Conservation (phyloP, 345 rosid species). For the Sapria himalayana region DNA sequence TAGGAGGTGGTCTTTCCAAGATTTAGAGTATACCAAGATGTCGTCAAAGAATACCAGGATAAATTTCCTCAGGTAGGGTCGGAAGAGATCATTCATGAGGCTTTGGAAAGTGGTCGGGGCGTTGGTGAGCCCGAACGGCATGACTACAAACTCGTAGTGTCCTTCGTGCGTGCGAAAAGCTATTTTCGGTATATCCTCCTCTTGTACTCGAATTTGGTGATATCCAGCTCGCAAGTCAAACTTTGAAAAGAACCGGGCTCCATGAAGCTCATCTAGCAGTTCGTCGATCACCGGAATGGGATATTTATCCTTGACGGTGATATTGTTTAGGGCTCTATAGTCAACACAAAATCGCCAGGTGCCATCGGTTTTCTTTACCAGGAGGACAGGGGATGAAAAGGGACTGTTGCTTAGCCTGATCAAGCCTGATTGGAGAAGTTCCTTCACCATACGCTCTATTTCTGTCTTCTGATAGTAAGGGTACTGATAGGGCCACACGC, state of each 20-base stretch:
- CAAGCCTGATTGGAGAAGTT: neutral
- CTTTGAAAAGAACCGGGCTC: neutral
- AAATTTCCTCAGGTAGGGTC: neutral
- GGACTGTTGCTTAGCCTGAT: conserved; percentile 4
- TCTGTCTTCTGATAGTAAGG: conserved; percentile 1
- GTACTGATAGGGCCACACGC: neutral
- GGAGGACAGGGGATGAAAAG: neutral
- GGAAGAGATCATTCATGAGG: neutral
- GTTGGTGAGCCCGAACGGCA: too few relatives aligned
- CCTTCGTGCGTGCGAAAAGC: neutral
- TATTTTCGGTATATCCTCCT: neutral
- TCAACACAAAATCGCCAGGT: neutral
- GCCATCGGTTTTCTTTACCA: conserved; percentile 1
- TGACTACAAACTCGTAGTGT: neutral
- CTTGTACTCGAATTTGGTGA: neutral
- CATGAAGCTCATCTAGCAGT: conserved; percentile 1
- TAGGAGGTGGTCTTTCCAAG: neutral
- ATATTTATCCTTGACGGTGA: conserved; percentile 1
- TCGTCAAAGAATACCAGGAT: neutral
- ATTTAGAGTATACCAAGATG: neutral
- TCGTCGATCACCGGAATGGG: neutral
- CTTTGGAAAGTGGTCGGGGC: neutral
- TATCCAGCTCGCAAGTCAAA: too few relatives aligned
- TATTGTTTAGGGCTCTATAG: neutral
- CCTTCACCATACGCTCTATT: too few relatives aligned